Evolutionary conservation across 129 eudicot genomes (phyloP).

Genomic region (Ambrosia trifida): DNA sequence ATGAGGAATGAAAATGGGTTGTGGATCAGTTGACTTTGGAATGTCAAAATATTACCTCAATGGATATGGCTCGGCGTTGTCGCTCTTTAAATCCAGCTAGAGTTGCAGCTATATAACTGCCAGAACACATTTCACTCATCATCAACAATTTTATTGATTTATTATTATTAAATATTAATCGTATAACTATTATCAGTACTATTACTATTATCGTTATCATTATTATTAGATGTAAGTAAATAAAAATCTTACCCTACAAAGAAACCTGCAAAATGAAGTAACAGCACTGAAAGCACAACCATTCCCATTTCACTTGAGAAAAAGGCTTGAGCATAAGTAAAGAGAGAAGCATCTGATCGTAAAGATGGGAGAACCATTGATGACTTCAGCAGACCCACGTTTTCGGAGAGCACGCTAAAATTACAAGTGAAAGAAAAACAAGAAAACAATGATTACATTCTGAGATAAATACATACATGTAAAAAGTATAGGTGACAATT

Average conservation of each 20-base stretch:
- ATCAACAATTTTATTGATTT: background rate
- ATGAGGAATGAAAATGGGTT: background rate
- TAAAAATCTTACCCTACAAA: conserved; percentile 66
- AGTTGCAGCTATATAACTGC: conserved; percentile 74
- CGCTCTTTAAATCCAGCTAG: conserved; percentile 69
- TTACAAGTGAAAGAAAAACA: background rate
- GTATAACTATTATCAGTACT: background rate
- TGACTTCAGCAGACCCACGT: conserved; percentile 61
- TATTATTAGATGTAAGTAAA: background rate
- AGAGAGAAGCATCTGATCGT: conserved; percentile 48
- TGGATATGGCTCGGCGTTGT: conserved; percentile 75
- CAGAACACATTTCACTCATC: conserved; percentile 26
- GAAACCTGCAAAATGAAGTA: conserved; percentile 86
- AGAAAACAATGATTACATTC: background rate
- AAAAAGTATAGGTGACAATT: background rate
- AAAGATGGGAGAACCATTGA: conserved; percentile 50
- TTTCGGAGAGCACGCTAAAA: conserved; percentile 76
- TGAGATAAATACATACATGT: conserved; percentile 12
- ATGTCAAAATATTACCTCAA: conserved; percentile 56
- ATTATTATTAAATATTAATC: too few relatives aligned
- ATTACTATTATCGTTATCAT: background rate
- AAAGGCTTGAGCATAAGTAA: conserved; percentile 45
- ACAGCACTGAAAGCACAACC: conserved; percentile 55
- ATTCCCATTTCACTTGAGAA: conserved; percentile 68
- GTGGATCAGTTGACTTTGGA: background rate